phyloP scores from a whole-genome alignment of 345 rosid species.

The Hibiscus trionum region DNA sequence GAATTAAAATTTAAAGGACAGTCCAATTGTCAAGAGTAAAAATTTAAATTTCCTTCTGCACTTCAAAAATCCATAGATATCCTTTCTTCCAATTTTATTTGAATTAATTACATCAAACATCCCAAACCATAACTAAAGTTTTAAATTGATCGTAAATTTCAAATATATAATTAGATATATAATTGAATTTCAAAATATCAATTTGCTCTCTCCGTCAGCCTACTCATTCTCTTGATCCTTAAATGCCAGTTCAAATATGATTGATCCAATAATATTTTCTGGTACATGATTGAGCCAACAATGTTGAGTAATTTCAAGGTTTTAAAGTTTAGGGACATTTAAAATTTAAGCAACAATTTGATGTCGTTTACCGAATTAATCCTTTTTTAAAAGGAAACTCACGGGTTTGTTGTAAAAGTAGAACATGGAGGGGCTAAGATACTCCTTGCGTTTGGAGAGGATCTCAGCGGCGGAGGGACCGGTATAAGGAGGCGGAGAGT shows the following conservation, averaged over 20 bases:
- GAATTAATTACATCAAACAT: too few species aligned
- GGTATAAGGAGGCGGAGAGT: conserved; percentile 71
- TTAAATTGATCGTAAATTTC: neutral
- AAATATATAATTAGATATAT: too few species aligned
- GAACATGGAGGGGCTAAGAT: conserved; percentile 71
- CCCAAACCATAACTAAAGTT: too few species aligned
- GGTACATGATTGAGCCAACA: too few species aligned
- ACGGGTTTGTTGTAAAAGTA: conserved; percentile 66
- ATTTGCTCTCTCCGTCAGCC: too few species aligned
- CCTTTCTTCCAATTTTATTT: neutral
- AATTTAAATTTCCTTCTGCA: too few species aligned
- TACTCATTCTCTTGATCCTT: neutral
- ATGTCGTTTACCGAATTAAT: neutral
- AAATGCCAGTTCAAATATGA: neutral
- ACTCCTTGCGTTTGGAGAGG: conserved; percentile 56
- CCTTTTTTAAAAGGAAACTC: conserved; percentile 14
- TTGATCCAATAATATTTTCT: too few species aligned
- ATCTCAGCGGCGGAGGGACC: conserved; percentile 77
- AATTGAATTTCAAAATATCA: too few species aligned
- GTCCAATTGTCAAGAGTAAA: too few species aligned
- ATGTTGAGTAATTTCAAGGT: too few species aligned
- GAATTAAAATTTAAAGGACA: too few species aligned
- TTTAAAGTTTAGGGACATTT: neutral
- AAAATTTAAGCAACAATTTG: neutral
- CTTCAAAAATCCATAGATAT: too few species aligned